Percentiles rank a stretch among this genome's conserved stretches.
These are phyloP conservation scores for Obba rivulosa DNA, from an alignment of 768 basidiomycete genomes.

Conservation along the genomic window DNA sequence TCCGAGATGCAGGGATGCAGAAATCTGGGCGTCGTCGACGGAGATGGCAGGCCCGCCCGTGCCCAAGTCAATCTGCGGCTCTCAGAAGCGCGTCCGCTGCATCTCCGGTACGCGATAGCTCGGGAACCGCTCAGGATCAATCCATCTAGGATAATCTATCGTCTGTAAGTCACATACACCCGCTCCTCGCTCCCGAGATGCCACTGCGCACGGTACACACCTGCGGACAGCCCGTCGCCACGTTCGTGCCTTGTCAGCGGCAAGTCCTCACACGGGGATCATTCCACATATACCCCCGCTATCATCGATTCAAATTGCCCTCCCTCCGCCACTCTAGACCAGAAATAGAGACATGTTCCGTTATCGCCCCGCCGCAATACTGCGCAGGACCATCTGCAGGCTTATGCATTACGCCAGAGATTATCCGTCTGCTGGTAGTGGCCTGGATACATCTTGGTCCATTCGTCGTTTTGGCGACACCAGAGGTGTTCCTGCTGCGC, in stretches of 20 bases:
- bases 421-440: slow-evolving; percentile 8
- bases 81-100: neutral
- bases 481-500: slow-evolving; percentile 18
- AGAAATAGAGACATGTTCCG: slow-evolving; percentile 4
- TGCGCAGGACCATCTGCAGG: neutral
- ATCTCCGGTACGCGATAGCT: slow-evolving; percentile 1
- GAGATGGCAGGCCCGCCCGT: slow-evolving; percentile 1
- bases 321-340: slow-evolving; percentile 1
- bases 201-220: neutral
- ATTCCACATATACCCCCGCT: neutral
- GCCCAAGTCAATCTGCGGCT: neutral
- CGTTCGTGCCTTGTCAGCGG: slow-evolving; percentile 1
- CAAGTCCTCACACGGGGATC: neutral
- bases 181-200: slow-evolving; percentile 1
- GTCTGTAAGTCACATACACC: slow-evolving; percentile 1
- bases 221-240: neutral
- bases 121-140: neutral
- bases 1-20: neutral
- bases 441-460: slow-evolving; percentile 10
- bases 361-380: neutral
- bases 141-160: neutral
- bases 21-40: neutral
- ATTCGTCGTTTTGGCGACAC: slow-evolving; percentile 18
- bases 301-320: neutral
- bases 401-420: slow-evolving; percentile 14